Percentiles rank a stretch among this genome's conserved stretches.
Conservation (phyloP, 1,139 yeast species). For the Chernovozyma aurita region DNA sequence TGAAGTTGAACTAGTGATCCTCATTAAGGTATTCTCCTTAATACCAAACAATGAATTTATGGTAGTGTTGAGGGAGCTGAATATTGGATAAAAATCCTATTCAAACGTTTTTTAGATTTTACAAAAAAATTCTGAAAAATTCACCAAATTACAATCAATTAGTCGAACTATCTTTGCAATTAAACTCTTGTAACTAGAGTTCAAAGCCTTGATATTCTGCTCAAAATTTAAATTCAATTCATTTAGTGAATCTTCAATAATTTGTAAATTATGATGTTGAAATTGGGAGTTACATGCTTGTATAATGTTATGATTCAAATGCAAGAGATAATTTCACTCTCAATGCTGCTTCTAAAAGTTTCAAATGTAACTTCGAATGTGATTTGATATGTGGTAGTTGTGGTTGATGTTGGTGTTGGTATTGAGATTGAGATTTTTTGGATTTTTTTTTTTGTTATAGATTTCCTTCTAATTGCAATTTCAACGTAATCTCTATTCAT, state of each 20-base stretch:
- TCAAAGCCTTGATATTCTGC: too few species aligned
- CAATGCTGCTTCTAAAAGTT: conserved; percentile 51
- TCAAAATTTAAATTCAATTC: too few species aligned
- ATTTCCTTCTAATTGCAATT: conserved; percentile 38
- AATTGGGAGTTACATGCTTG: conserved; percentile 39
- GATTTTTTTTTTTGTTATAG: conserved; percentile 18
- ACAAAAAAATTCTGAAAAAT: conserved; percentile 30
- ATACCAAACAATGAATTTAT: conserved; percentile 37
- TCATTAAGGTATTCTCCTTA: conserved; percentile 38
- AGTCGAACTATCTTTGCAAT: conserved; percentile 25
- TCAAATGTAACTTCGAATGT: conserved; percentile 39
- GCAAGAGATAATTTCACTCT: conserved; percentile 44
- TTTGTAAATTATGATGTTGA: conserved; percentile 12
- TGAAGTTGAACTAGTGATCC: conserved; percentile 54
- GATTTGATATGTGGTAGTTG: too few species aligned
- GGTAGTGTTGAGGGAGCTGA: conserved; percentile 45
- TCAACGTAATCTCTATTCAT: conserved; percentile 25
- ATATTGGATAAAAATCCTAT: conserved; percentile 26
- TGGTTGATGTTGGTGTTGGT: too few species aligned
- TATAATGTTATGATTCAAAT: conserved; percentile 41
- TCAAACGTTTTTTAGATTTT: conserved; percentile 31
- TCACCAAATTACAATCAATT: conserved; percentile 35
- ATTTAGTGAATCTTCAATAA: too few species aligned
- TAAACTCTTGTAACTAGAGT: not conserved
- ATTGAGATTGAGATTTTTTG: conserved; percentile 5